Conservation (phyloP, 164 flowering plant genomes). For the Dillenia turbinata region DNA sequence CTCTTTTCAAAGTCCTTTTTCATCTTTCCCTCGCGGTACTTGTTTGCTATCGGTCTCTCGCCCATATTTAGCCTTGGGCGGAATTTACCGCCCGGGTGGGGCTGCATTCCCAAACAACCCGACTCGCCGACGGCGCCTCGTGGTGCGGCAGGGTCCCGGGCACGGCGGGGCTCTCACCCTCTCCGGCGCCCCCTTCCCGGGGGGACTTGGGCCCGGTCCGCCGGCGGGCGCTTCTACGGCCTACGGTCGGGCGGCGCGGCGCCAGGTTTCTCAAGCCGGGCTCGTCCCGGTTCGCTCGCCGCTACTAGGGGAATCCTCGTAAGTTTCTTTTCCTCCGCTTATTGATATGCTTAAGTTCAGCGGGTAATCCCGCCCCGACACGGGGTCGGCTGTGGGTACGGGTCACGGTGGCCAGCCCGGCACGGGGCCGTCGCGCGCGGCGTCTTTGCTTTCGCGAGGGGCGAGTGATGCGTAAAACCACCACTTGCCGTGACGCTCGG, state of each 20-base stretch:
- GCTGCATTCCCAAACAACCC: too few relatives aligned
- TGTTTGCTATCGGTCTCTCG: slow-evolving; percentile 21
- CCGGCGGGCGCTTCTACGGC: slow-evolving; percentile 12
- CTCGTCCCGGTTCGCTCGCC: too few relatives aligned
- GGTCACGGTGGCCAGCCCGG: too few relatives aligned
- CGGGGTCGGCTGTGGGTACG: not conserved
- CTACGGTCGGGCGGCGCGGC: slow-evolving; percentile 9
- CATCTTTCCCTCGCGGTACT: slow-evolving; percentile 23
- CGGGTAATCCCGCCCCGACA: slow-evolving; percentile 2
- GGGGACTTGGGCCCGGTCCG: slow-evolving; percentile 11
- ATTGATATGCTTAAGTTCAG: slow-evolving; percentile 9
- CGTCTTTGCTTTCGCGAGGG: too few relatives aligned
- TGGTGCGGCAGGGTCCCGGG: too few relatives aligned
- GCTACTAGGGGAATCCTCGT: too few relatives aligned
- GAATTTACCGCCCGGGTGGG: too few relatives aligned
- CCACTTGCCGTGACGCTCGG: not conserved
- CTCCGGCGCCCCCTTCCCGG: slow-evolving; percentile 2
- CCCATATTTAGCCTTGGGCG: slow-evolving; percentile 23
- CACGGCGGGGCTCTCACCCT: too few relatives aligned
- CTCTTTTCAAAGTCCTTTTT: slow-evolving; percentile 25
- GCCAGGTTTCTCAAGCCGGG: too few relatives aligned
- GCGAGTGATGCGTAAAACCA: not conserved
- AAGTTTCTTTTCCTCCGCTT: not conserved
- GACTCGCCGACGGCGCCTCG: too few relatives aligned
- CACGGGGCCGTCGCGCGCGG: not conserved